These are phyloP conservation scores for Trichoderma sp. DNA, from an alignment of 2,329 filamentous ascomycete genomes.

Conservation along the genomic window DNA sequence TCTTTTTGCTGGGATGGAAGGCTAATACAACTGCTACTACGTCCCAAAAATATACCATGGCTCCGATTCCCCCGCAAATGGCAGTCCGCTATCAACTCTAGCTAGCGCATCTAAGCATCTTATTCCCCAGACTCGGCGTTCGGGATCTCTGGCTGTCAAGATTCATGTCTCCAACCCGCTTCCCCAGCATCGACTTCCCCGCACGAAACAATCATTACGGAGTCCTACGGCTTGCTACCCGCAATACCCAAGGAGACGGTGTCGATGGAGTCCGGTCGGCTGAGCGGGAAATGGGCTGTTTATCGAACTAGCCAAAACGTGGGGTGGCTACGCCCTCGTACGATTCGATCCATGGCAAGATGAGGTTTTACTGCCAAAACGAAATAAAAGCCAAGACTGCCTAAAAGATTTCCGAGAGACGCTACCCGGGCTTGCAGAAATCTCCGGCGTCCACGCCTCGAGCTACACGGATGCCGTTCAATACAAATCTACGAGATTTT, in stretches of 20 bases:
- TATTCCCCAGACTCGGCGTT: slow-evolving; percentile 16
- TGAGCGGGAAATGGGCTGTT: slow-evolving; percentile 16
- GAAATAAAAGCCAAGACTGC: not conserved
- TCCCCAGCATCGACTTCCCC: slow-evolving; percentile 13
- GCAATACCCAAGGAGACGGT: slow-evolving; percentile 7
- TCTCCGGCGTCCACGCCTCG: not conserved
- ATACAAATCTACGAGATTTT: not conserved
- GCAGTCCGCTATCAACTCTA: not conserved
- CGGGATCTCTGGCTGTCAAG: slow-evolving; percentile 6
- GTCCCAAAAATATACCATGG: not conserved
- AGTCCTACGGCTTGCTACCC: not conserved
- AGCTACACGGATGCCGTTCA: not conserved
- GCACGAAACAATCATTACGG: slow-evolving; percentile 5
- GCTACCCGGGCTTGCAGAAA: not conserved
- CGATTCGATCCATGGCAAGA: not conserved
- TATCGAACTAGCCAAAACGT: slow-evolving; percentile 12
- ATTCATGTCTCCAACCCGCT: slow-evolving; percentile 1
- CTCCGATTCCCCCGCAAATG: slow-evolving; percentile 11
- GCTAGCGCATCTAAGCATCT: slow-evolving; percentile 13
- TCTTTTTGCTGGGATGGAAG: not conserved
- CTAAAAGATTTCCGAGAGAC: not conserved
- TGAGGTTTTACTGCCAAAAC: not conserved
- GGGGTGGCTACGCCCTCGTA: slow-evolving; percentile 10
- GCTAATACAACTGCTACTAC: not conserved
- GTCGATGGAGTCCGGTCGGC: slow-evolving; percentile 12